Base-by-base conservation (phyloP, 2,329 filamentous ascomycete genomes). In the Talaromyces sp. region DNA sequence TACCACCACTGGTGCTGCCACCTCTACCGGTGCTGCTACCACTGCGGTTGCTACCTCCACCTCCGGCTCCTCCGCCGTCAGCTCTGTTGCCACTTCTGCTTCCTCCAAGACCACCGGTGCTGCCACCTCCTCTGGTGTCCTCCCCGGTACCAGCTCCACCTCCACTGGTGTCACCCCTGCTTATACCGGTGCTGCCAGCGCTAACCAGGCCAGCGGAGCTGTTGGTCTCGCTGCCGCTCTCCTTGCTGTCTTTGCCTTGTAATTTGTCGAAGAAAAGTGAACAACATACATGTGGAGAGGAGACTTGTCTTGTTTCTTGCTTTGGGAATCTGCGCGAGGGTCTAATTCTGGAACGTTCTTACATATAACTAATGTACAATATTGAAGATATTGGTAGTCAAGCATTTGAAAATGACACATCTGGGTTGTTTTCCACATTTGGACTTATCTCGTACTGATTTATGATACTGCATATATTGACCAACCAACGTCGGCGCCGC, bases 231-330 rank as follows among this genome's bases (percentile, higher is more conserved):
- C 67, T 44, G 64, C 66, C 28, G 58, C 63, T 39, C 62, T 65
- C 37, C 67, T 65, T 46, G 66, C 65, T 35, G 61, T 66, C 28
- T 39, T 69, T 57, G 63, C 65, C 56, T 58, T 69, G 25, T 69
- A 66, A 57, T 57, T 60, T 39, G 28, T n/a, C 18, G 21, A 28
- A 28, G 28, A 28, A 33, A 25, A 4, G 23, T 31, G 3, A 12
- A 21, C 25, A 54, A 18, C 31, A 21, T 23, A 21, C 16, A 18
- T 33, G 48, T n/a, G 28, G 18, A 9, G 14, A 6, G 23, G 12
- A 35, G 5, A 31, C 3, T 18, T 35, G 11, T 37, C 11, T 23
- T 54, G 50, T 35, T 37, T 54, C n/a, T 54, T 54, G 18, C 18
- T 54, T 52, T 54, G 50, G n/a, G n/a, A 37, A 54, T 37, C 9